Percentiles rank a stretch among this genome's conserved stretches.
phyloP scores from a whole-genome alignment of 1,284 basidiomycete species.

The Microbotryomycetes sp. region DNA sequence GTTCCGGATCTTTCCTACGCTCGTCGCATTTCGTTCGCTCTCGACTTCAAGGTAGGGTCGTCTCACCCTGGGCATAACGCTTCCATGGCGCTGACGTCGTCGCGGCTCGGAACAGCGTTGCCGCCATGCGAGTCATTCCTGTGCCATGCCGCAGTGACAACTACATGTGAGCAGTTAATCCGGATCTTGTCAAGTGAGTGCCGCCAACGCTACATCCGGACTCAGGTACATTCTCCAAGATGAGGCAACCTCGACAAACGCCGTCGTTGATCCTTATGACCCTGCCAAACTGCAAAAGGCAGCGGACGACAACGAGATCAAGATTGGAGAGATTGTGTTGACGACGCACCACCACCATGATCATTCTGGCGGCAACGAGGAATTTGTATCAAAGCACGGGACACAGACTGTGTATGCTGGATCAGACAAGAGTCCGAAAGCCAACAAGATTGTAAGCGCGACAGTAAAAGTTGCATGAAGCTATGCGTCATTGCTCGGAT shows the following conservation, averaged over 20 bases:
- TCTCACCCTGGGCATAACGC: too few species aligned
- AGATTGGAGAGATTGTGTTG: slow-evolving; percentile 49
- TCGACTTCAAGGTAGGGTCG: too few species aligned
- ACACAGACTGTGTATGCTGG: slow-evolving; percentile 72
- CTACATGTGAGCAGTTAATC: slow-evolving; percentile 10
- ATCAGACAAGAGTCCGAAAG: slow-evolving; percentile 58
- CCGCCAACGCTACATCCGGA: not conserved
- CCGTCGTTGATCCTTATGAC: slow-evolving; percentile 69
- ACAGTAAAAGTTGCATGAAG: not conserved
- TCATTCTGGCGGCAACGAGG: slow-evolving; percentile 65
- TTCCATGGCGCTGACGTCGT: not conserved
- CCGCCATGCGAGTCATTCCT: slow-evolving; percentile 22
- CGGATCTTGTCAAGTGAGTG: not conserved
- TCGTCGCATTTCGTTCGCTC: too few species aligned
- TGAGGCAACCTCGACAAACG: slow-evolving; percentile 11
- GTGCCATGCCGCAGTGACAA: slow-evolving; percentile 31
- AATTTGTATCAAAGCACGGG: slow-evolving; percentile 43
- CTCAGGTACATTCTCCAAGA: slow-evolving; percentile 13
- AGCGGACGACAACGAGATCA: slow-evolving; percentile 59
- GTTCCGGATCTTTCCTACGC: too few species aligned
- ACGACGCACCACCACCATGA: slow-evolving; percentile 76
- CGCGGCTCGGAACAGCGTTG: not conserved
- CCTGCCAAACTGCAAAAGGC: slow-evolving; percentile 62
- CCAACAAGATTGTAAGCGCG: slow-evolving; percentile 60
- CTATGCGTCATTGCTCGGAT: slow-evolving; percentile 27